Evolutionary conservation across 306 rosid species (phyloP), one percentile per base, ranked within the genome.

Genomic region (Vigna nakashimae): DNA sequence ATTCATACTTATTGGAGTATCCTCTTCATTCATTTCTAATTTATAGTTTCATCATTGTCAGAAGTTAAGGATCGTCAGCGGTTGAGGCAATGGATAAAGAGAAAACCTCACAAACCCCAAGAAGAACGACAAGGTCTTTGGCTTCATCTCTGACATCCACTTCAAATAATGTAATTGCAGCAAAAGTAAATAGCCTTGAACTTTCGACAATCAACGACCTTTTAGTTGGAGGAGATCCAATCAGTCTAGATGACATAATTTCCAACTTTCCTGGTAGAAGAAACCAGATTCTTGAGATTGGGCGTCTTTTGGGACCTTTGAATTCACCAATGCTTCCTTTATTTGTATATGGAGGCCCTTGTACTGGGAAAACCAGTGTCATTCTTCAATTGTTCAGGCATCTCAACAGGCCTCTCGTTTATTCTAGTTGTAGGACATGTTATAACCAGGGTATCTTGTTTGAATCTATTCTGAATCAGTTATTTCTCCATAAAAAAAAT

Each of bases 401-500:
- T 85, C 92, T 95, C 59, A 89, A 92, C 63, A 82, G 92, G 53
- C 97, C 98, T 43, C 71, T 95, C 56, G 91, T 91, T 78, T 95
- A 95, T 83, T 83, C 97, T 63, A 91, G 99, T 76, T 95, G 92
- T 75, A 91, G 85, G 77, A 86, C 92, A 6, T 92, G 98, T 83
- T 89, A 95, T 65, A 88, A 64, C 82, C 95, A 90, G 9, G 79
- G 93, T 34, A 87, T 89, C 79, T 85, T 94, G 83, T 94, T 94
- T 67, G 97, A 94, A 73, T 94, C 97, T 45, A 56, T 92, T 69
- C 70, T 94, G 72, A 92, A 94, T 78, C 93, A 89, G 84, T 71
- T 94, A 66, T 80, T 88, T 72, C 90, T 92, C 79, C 95, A 92
- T 83, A 82, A 83, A 64, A 94, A 90, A 88, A 80, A 79, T 79